phyloP scores from a whole-genome alignment of 2,329 filamentous ascomycete genomes.

The Talaromyces sp. region DNA sequence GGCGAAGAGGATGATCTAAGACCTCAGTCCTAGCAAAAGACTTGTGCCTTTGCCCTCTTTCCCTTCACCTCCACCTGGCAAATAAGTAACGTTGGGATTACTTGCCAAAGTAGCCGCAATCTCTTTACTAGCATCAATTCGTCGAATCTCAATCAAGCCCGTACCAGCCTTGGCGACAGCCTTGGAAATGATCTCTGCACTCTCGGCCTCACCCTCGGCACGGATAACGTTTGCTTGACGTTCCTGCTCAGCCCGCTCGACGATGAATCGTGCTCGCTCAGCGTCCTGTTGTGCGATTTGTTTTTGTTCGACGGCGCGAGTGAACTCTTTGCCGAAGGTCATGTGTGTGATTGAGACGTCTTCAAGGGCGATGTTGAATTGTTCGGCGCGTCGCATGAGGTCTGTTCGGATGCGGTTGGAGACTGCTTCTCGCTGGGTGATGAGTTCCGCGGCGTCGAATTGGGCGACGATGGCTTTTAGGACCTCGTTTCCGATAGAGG shows the following conservation, averaged over 20 bases:
- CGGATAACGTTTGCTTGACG: constrained; percentile 97
- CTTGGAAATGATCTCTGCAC: constrained; percentile 89
- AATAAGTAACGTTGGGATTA: constrained; percentile 94
- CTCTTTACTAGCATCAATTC: constrained; percentile 94
- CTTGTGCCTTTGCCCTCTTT: constrained; percentile 61
- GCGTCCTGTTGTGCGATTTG: constrained; percentile 99
- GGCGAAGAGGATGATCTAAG: constrained; percentile 27
- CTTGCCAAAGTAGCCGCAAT: constrained; percentile 84
- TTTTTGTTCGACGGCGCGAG: constrained; percentile 98
- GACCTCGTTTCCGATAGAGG: constrained; percentile 98
- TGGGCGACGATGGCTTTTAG: constrained; percentile 97
- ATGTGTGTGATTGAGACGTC: constrained; percentile 99
- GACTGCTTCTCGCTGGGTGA: constrained; percentile 97
- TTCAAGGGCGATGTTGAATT: constrained; percentile 99
- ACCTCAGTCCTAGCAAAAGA: constrained; percentile 65
- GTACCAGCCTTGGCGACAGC: constrained; percentile 91
- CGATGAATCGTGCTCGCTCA: constrained; percentile 94
- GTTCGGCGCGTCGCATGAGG: constrained; percentile 83
- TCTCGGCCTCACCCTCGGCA: constrained; percentile 96
- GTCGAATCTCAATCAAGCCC: constrained; percentile 89
- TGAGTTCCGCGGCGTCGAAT: constrained; percentile 97
- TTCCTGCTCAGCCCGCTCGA: constrained; percentile 98
- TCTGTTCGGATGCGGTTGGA: constrained; percentile 90
- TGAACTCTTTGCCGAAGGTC: constrained; percentile 99
- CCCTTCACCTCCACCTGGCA: constrained; percentile 64